Base-by-base conservation (phyloP, 805 yeast genomes). In the Kodamaea fukazawae region DNA sequence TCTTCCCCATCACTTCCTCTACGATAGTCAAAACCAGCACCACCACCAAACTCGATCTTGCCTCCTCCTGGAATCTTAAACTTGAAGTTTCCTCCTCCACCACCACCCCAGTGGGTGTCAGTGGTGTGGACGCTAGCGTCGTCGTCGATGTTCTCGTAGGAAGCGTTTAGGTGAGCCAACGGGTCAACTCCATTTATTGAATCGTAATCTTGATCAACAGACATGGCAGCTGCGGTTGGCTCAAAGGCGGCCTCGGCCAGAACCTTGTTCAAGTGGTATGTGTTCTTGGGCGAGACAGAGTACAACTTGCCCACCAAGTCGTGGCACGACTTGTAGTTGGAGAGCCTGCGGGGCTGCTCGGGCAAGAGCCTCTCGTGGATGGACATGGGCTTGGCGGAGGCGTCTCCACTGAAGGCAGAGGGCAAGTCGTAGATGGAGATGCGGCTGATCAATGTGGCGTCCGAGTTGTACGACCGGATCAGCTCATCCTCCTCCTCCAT, bases 251-350 rank as follows among this genome's bases (percentile, higher is more conserved):
- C 61, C 25, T 48, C 45, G 4, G 60, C 60, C 9, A 54, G 50
- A 11, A 55, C 61, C 14, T 50, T 49, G 34, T 61, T 53, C 30
- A 63, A 49, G 46, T 67, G 65, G 38, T 54, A 57, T 0, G 73
- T 67, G 42, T 68, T 65, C 34, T 54, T 64, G 0, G 73, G 73
- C 2, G 71, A 65, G 4, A 68, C 65, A 1, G 72, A 61, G 43
- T 65, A 67, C 20, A 65, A 46, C 38, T 57, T 60, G 34, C 67
- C 71, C n/a, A 62, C 58, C 36, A 63, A 40, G 13, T 52, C 48
- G 30, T 37, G 31, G 12, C 23, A 25, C 13, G 30, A 14, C 11
- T 18, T 29, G 28, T 13, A 36, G 1, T 38, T 23, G 13, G 42
- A 20, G 5, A 20, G 8, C 23, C 23, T 20, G 7, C 12, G 20